A percentile compares a stretch with the other conserved stretches of the same genome.
Conservation (phyloP, 2,329 filamentous ascomycete species). For the Colletotrichum melonis region DNA sequence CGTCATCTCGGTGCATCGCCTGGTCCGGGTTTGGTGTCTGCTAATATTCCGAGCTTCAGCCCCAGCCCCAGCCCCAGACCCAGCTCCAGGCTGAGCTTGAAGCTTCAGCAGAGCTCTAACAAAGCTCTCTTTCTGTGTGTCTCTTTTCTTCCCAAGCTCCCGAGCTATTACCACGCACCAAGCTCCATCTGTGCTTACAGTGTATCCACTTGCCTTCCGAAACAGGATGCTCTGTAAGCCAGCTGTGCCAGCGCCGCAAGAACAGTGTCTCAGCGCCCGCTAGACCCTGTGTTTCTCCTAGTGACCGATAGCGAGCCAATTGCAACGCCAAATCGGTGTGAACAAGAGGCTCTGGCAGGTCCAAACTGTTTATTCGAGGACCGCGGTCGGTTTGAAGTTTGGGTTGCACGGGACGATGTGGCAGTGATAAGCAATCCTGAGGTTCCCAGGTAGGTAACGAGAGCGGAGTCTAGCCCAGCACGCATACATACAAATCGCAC, state of each 20-base stretch:
- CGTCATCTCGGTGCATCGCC: slow-evolving; percentile 23
- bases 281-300: slow-evolving; percentile 4
- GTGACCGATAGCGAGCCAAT: slow-evolving; percentile 1
- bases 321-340: neutral
- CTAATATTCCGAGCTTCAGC: slow-evolving; percentile 10
- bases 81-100: slow-evolving; percentile 6
- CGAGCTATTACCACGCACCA: neutral
- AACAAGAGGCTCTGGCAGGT: neutral
- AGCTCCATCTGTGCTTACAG: slow-evolving; percentile 13
- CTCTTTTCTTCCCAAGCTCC: neutral
- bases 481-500: slow-evolving; percentile 23
- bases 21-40: neutral
- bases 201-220: slow-evolving; percentile 25
- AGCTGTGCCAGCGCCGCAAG: slow-evolving; percentile 7
- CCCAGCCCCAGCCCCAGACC: neutral
- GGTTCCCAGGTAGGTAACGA: slow-evolving; percentile 7
- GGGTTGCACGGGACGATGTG: slow-evolving; percentile 16
- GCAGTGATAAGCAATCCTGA: slow-evolving; percentile 26
- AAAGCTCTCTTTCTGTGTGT: neutral
- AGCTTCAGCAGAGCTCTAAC: neutral
- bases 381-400: slow-evolving; percentile 1
- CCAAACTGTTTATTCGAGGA: slow-evolving; percentile 15
- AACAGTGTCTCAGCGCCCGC: slow-evolving; percentile 13
- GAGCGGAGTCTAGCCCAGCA: slow-evolving; percentile 15
- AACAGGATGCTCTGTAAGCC: slow-evolving; percentile 18